phyloP scores from a whole-genome alignment of 2,329 filamentous ascomycete genomes.

The Cercospora citrullina region DNA sequence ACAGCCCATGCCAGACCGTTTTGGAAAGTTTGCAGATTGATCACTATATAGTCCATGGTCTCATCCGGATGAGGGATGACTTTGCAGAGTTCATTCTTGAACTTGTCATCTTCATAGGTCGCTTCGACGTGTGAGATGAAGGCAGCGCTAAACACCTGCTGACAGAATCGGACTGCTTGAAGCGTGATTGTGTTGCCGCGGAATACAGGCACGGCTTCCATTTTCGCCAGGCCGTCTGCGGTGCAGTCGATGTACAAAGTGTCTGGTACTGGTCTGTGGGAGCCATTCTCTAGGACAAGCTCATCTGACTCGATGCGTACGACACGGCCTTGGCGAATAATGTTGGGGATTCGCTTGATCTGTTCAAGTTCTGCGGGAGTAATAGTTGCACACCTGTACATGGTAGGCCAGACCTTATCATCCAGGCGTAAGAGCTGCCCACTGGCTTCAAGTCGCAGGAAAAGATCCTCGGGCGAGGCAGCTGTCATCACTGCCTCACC shows the following conservation, averaged over 20 bases:
- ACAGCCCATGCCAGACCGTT: constrained; percentile 19
- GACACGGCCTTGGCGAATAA: constrained; percentile 24
- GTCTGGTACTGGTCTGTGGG: constrained; percentile 1
- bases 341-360: constrained; percentile 18
- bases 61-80: constrained; percentile 24
- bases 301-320: constrained; percentile 10
- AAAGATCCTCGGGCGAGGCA: constrained; percentile 19
- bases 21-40: constrained; percentile 11
- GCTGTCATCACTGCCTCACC: constrained; percentile 14
- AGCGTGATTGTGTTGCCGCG: constrained; percentile 22
- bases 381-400: constrained; percentile 26
- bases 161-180: constrained; percentile 26
- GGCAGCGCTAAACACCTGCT: constrained; percentile 28
- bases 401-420: constrained; percentile 18
- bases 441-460: constrained; percentile 12
- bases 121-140: constrained; percentile 29
- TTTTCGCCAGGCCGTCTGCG: constrained; percentile 21
- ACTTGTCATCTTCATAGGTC: constrained; percentile 13
- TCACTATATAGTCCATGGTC: constrained; percentile 14
- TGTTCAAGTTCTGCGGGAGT: constrained; percentile 23
- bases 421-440: constrained; percentile 9
- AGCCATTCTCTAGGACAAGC: constrained; percentile 18
- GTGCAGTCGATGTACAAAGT: constrained; percentile 29
- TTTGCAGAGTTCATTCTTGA: constrained; percentile 23
- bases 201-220: constrained; percentile 21